Evolutionary conservation across 805 yeast genomes (phyloP), one percentile per base, ranked within the genome.

Genomic region (Saccharomyces eubayanus): DNA sequence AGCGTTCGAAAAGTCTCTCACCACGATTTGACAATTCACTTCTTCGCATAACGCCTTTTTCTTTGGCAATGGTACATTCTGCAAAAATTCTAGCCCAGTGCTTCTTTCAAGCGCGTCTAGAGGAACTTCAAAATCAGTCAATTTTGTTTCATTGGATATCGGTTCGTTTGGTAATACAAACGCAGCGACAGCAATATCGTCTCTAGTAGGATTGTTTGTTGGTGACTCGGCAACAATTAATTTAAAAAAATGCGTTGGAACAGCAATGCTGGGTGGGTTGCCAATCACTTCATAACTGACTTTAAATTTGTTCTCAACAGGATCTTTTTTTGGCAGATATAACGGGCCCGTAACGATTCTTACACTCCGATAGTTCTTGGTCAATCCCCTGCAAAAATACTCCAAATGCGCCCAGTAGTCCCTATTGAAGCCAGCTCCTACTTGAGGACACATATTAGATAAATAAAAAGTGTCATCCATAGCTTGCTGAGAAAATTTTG

Each of bases 341-440:
- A 94, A 74, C 1, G 99, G 97, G 1, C 99, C 99, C 0, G 98
- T 94, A 65, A 94, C 85, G 40, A 94, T 77, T 59, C 97, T 77
- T 11, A 94, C 96, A 49, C 83, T 78, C 49, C 78, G 79, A 69
- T 87, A 94, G 51, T 76, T 74, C n/a, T 72, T 63, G 5, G 96
- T 87, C 57, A 92, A 77, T 53, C 88, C 77, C 57, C 99, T 78
- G 48, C 85, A 82, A 67, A 94, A 94, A 63, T 87, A 87, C 70
- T 94, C 99, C 55, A 94, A 82, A 68, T 90, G 96, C 0, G 98
- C 96, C 99, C 99, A 94, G 68, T 94, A 87, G 68, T 94, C 98
- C 62, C 99, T 78, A 72, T 94, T 94, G 74, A 94, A 94, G 0
- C 99, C 99, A 5, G 86, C 96, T 3, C 99, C 99, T 3, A 94